Conservation (phyloP, 495 filamentous ascomycete genomes). For the Chaetomium fimeti region DNA sequence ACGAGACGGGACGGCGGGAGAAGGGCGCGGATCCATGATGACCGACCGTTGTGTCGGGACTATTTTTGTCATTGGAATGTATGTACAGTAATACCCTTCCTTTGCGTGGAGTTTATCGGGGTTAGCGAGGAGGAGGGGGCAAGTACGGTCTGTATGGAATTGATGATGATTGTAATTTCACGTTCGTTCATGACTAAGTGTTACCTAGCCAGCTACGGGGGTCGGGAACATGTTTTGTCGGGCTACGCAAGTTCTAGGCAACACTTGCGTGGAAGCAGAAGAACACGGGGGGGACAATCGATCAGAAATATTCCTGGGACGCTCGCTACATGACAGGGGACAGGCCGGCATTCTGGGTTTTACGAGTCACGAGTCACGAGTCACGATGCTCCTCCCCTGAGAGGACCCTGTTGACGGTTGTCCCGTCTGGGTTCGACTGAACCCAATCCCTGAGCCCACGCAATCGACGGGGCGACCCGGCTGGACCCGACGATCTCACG, state of each 20-base stretch:
- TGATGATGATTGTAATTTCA: neutral
- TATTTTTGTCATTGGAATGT: neutral
- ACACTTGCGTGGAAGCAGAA: too few relatives aligned
- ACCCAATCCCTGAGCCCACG: too few relatives aligned
- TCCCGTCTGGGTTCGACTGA: neutral
- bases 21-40: neutral
- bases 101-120: constrained; percentile 16
- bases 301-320: too few relatives aligned
- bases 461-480: neutral
- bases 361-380: too few relatives aligned
- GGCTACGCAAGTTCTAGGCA: too few relatives aligned
- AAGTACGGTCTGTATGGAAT: constrained; percentile 8
- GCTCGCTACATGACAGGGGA: too few relatives aligned
- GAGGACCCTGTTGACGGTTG: neutral
- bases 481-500: constrained; percentile 5
- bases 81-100: constrained; percentile 26
- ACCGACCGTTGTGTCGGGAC: neutral
- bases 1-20: neutral
- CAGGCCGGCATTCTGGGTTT: too few relatives aligned
- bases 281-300: too few relatives aligned
- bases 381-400: too few relatives aligned
- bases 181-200: neutral
- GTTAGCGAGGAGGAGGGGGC: neutral
- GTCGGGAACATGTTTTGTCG: neutral
- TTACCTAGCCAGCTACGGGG: neutral